Evolutionary conservation across 2,329 filamentous ascomycete genomes (phyloP).

Genomic region (Tolypocladium pustulatum): DNA sequence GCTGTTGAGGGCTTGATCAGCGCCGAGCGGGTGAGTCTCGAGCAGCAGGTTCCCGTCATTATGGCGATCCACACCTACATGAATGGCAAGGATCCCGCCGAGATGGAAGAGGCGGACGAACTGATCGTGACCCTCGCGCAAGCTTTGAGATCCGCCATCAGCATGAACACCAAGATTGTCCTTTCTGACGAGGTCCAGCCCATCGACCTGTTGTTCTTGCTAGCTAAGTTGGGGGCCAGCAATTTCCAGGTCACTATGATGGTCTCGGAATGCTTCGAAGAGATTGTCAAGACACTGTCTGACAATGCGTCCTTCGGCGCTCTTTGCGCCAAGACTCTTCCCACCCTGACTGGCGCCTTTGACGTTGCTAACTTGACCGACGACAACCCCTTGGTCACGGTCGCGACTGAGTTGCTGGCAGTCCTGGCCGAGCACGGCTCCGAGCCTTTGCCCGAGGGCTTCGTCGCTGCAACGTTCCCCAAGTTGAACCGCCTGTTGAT

Average conservation of each 20-base stretch:
- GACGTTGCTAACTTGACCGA: conserved; percentile 79
- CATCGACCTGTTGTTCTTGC: conserved; percentile 73
- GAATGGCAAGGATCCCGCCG: conserved; percentile 66
- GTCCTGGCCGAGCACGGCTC: conserved; percentile 74
- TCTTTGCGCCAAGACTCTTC: conserved; percentile 77
- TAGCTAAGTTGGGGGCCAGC: conserved; percentile 77
- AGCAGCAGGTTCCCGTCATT: conserved; percentile 51
- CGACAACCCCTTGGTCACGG: conserved; percentile 74
- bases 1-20: conserved; percentile 61
- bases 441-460: conserved; percentile 76
- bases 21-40: conserved; percentile 37
- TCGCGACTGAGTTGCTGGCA: conserved; percentile 76
- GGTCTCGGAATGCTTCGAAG: conserved; percentile 84
- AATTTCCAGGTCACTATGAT: conserved; percentile 89
- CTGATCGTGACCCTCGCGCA: conserved; percentile 84
- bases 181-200: conserved; percentile 63
- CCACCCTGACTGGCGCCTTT: conserved; percentile 79
- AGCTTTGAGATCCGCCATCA: conserved; percentile 72
- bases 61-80: conserved; percentile 65
- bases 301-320: conserved; percentile 61
- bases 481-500: conserved; percentile 78
- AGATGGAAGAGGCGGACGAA: conserved; percentile 83
- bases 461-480: conserved; percentile 75
- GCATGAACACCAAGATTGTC: conserved; percentile 65
- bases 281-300: conserved; percentile 62